Evolutionary conservation across 163 green algal genomes (phyloP).

Genomic region (Prototheca cutis): DNA sequence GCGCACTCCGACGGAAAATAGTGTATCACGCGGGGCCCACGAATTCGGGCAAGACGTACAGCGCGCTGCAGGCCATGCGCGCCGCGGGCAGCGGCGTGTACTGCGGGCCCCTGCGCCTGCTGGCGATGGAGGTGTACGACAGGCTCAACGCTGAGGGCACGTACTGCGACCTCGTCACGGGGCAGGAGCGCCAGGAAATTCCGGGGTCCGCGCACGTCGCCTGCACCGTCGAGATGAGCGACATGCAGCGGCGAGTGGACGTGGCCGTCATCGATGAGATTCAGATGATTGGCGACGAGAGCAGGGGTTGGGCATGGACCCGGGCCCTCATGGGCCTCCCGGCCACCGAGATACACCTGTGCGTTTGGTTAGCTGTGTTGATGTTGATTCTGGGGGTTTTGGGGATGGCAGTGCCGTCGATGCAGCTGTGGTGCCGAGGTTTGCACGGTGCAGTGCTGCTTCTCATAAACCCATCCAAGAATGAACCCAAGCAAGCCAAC

Average conservation of each 20-base stretch:
- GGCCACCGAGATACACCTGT: slow-evolving; percentile 64
- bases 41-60: slow-evolving; percentile 77
- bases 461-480: background rate
- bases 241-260: slow-evolving; percentile 40
- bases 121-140: slow-evolving; percentile 68
- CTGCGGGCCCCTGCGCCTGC: slow-evolving; percentile 56
- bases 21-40: slow-evolving; percentile 81
- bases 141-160: slow-evolving; percentile 34
- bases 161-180: slow-evolving; percentile 42
- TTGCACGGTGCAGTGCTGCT: too few relatives aligned
- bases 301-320: slow-evolving; percentile 84
- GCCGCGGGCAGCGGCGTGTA: slow-evolving; percentile 26
- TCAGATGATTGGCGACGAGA: slow-evolving; percentile 51
- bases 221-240: slow-evolving; percentile 78
- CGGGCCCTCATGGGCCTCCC: slow-evolving; percentile 70
- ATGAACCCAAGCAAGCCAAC: background rate
- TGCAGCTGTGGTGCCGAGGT: too few relatives aligned
- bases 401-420: too few relatives aligned
- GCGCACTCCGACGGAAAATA: slow-evolving; percentile 55
- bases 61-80: slow-evolving; percentile 33
- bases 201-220: slow-evolving; percentile 49
- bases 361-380: too few relatives aligned
- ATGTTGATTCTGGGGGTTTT: too few relatives aligned
- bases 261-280: slow-evolving; percentile 90
- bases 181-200: slow-evolving; percentile 57